These are phyloP conservation scores for Elongisporangium senticosum DNA, from an alignment of 352 stramenopile genomes.

Conservation along the genomic window DNA sequence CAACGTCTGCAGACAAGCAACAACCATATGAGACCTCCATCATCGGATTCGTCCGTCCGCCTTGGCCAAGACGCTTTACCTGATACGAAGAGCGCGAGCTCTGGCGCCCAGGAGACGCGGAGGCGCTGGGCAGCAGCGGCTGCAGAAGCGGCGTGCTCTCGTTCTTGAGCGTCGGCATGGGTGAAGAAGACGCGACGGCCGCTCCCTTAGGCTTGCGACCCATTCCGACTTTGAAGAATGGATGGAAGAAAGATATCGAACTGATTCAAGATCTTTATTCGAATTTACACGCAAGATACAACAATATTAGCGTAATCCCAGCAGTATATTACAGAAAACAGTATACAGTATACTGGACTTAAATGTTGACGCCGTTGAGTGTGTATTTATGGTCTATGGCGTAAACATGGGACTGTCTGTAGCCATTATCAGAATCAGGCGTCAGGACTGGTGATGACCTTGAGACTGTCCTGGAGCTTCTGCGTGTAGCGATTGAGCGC, in stretches of 20 bases:
- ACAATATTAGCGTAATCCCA: neutral
- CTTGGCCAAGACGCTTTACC: neutral
- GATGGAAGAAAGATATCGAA: neutral
- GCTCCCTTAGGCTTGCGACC: neutral
- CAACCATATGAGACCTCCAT: neutral
- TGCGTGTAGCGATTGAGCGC: slow-evolving; percentile 91
- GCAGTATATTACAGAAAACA: neutral
- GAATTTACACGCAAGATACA: neutral
- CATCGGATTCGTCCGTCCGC: neutral
- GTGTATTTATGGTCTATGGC: neutral
- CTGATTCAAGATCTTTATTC: neutral
- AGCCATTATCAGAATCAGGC: slow-evolving; percentile 20
- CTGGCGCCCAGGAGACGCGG: neutral
- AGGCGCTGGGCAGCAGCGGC: neutral
- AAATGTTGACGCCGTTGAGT: neutral
- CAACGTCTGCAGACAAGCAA: neutral
- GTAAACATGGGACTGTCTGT: neutral
- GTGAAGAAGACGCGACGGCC: neutral
- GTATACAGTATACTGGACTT: neutral
- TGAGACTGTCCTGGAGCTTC: slow-evolving; percentile 91
- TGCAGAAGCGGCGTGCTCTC: slow-evolving; percentile 9
- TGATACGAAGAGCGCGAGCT: neutral
- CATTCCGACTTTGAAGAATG: neutral
- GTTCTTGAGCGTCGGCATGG: neutral
- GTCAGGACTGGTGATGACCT: slow-evolving; percentile 86